Percentiles rank a stretch among this genome's conserved stretches.
Conservation (phyloP, 2,329 filamentous ascomycete genomes). For the Fusarium nygamai region DNA sequence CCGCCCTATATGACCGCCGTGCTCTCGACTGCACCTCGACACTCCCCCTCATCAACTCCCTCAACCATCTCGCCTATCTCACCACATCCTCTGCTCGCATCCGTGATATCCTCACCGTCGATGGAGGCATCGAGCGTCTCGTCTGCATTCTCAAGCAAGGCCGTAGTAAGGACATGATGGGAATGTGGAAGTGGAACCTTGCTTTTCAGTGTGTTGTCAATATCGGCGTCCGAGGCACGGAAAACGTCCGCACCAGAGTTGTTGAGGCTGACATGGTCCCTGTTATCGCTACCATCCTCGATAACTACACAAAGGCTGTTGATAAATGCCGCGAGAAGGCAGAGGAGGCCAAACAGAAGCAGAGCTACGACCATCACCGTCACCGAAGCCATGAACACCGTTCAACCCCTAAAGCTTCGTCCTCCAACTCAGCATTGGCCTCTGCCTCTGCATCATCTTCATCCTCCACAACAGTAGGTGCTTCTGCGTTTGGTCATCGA, state of each 20-base stretch:
- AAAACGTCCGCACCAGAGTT: conserved; percentile 91
- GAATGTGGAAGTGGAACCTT: conserved; percentile 99
- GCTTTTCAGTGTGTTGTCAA: conserved; percentile 99
- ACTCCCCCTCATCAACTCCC: conserved; percentile 95
- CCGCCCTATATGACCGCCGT: conserved; percentile 95
- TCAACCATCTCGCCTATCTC: conserved; percentile 98
- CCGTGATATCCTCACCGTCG: conserved; percentile 95
- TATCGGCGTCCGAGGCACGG: conserved; percentile 95
- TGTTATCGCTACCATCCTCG: conserved; percentile 96
- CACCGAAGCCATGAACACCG: conserved; percentile 62
- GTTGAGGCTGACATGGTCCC: conserved; percentile 99
- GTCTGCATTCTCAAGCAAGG: conserved; percentile 99
- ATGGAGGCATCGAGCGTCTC: conserved; percentile 95
- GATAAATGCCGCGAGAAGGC: conserved; percentile 90
- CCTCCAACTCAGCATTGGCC: conserved; percentile 46
- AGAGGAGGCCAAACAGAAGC: conserved; percentile 82
- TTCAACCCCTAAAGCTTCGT: conserved; percentile 56
- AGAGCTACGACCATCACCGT: conserved; percentile 63
- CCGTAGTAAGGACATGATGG: conserved; percentile 97
- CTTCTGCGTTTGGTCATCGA: conserved; percentile 60
- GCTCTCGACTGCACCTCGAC: conserved; percentile 99
- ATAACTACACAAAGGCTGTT: conserved; percentile 97
- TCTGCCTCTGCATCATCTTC: conserved; percentile 49
- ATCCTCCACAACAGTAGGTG: conserved; percentile 23
- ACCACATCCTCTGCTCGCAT: conserved; percentile 98